A percentile compares a stretch with the other conserved stretches of the same genome.
Conservation (phyloP, 352 stramenopile species). For the Globisporangium irregulare region DNA sequence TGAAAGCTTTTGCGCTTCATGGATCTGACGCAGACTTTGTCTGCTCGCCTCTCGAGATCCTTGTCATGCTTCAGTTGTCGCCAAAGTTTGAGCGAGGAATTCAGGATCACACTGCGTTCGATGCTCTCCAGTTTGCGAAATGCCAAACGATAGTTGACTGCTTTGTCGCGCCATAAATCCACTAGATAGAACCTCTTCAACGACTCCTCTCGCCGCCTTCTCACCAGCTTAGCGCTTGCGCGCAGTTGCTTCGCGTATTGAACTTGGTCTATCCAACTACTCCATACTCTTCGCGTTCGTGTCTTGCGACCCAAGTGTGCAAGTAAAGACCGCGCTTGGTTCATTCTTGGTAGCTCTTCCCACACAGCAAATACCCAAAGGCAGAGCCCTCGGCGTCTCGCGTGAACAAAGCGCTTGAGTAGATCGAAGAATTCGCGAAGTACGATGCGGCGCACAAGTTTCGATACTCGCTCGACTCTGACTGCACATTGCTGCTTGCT, state of each 20-base stretch:
- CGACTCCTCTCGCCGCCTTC: neutral
- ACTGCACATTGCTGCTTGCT: neutral
- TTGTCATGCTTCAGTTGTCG: neutral
- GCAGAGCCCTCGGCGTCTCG: neutral
- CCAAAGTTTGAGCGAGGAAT: neutral
- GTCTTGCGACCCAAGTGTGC: neutral
- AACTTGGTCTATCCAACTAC: neutral
- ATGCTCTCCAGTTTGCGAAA: neutral
- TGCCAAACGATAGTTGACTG: neutral
- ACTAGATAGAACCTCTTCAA: conserved; percentile 4
- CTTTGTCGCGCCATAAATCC: neutral
- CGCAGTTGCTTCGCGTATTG: neutral
- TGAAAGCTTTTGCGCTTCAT: conserved; percentile 1
- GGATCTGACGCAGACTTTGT: neutral
- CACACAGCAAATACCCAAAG: neutral
- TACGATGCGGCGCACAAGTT: neutral
- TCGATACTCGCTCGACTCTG: neutral
- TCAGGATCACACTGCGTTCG: neutral
- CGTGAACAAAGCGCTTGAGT: neutral
- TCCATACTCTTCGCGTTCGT: conserved; percentile 1
- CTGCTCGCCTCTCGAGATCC: neutral
- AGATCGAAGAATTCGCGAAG: neutral
- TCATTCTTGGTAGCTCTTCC: neutral
- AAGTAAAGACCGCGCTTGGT: neutral
- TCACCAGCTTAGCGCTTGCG: neutral